Conservation (phyloP, 1,139 yeast genomes). For the Debaryomyces subglobosus region DNA sequence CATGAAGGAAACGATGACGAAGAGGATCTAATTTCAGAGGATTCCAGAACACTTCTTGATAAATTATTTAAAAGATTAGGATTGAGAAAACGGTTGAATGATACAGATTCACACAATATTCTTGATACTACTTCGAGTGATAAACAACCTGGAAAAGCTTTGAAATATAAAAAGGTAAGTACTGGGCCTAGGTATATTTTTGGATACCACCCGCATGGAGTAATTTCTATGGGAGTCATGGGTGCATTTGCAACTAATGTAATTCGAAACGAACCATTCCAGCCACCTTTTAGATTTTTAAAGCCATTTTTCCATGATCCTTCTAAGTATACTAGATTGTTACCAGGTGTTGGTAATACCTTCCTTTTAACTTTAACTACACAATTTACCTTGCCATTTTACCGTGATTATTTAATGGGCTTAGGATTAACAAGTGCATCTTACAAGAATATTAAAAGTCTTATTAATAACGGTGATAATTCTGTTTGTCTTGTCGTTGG, state of each 20-base stretch:
- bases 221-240: conserved; percentile 89
- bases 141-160: neutral
- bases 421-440: conserved; percentile 89
- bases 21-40: conserved; percentile 46
- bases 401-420: conserved; percentile 80
- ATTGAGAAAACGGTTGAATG: conserved; percentile 42
- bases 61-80: conserved; percentile 41
- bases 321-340: conserved; percentile 47
- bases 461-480: conserved; percentile 64
- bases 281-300: conserved; percentile 57
- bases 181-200: conserved; percentile 83
- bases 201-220: conserved; percentile 97
- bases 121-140: conserved; percentile 2
- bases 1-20: conserved; percentile 39
- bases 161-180: conserved; percentile 32
- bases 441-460: conserved; percentile 66
- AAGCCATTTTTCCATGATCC: conserved; percentile 49
- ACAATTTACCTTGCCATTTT: conserved; percentile 86
- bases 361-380: conserved; percentile 80
- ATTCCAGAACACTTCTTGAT: conserved; percentile 42
- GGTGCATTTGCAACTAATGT: conserved; percentile 88
- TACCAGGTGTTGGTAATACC: conserved; percentile 79
- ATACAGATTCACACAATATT: conserved; percentile 21
- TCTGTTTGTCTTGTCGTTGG: conserved; percentile 92
- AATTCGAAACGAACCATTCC: conserved; percentile 47